Evolutionary conservation across 805 yeast genomes (phyloP).

Genomic region (Zygotorulaspora florentina): DNA sequence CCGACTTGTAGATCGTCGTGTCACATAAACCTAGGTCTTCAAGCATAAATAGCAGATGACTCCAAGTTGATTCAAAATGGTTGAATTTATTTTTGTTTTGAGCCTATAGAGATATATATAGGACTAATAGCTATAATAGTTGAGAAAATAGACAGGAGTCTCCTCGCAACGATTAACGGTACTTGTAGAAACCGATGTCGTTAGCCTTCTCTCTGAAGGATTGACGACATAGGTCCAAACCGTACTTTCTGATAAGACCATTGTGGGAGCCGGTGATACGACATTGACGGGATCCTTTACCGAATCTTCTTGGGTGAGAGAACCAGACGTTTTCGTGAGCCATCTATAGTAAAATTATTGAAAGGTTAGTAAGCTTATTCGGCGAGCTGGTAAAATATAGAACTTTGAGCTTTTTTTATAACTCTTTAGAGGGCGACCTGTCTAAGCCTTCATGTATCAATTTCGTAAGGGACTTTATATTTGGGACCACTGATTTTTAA

Average conservation of each 20-base stretch:
- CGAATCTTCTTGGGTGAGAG: conserved; percentile 99
- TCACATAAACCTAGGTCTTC: not conserved
- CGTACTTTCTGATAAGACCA: conserved; percentile 99
- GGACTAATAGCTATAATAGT: conserved; percentile 4
- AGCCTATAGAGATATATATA: conserved; percentile 5
- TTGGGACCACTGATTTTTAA: no score
- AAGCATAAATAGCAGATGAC: no score
- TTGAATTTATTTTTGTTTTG: not conserved
- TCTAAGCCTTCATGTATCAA: no score
- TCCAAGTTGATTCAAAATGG: not conserved
- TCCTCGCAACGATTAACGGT: conserved; percentile 62
- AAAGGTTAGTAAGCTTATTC: conserved; percentile 12
- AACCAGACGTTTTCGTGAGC: conserved; percentile 99
- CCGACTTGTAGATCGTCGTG: no score
- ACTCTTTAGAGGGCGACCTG: not conserved
- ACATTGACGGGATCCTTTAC: conserved; percentile 99
- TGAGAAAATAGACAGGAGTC: not conserved
- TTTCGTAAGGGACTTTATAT: no score
- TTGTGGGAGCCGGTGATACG: conserved; percentile 98
- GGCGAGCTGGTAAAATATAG: no score
- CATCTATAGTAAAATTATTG: conserved; percentile 47
- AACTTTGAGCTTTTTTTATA: not conserved
- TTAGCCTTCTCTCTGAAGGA: conserved; percentile 99
- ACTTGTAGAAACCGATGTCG: conserved; percentile 99
- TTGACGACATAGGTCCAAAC: conserved; percentile 99